These are phyloP conservation scores for Zelonia costaricensis DNA, from an alignment of 208 protist genomes.

Conservation along the genomic window DNA sequence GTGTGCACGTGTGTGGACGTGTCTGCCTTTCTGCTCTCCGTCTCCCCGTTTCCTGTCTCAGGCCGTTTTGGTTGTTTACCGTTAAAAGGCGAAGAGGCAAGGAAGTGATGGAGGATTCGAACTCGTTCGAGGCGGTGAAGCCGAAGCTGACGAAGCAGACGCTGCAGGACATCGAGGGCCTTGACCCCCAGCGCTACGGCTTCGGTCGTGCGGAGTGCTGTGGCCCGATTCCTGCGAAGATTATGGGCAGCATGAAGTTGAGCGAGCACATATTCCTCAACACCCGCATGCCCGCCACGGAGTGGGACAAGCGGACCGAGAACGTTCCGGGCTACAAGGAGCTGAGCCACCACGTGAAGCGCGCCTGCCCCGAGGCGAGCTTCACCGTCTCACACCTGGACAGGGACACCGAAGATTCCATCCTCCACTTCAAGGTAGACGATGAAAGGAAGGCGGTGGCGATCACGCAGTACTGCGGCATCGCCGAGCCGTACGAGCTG, in stretches of 20 bases:
- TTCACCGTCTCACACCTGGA: slow-evolving; percentile 44
- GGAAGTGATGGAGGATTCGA: slow-evolving; percentile 29
- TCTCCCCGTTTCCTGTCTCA: too few species aligned
- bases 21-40: not conserved
- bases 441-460: slow-evolving; percentile 35
- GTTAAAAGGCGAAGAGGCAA: too few species aligned
- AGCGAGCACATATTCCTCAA: slow-evolving; percentile 78
- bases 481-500: slow-evolving; percentile 42
- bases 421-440: slow-evolving; percentile 64
- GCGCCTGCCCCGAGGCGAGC: slow-evolving; percentile 36
- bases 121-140: slow-evolving; percentile 67
- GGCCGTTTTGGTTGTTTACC: too few species aligned
- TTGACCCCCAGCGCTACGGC: slow-evolving; percentile 72
- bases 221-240: slow-evolving; percentile 59
- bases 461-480: slow-evolving; percentile 61
- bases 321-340: slow-evolving; percentile 67
- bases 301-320: slow-evolving; percentile 67
- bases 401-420: slow-evolving; percentile 49
- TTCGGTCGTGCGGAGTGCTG: slow-evolving; percentile 90
- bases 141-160: slow-evolving; percentile 49
- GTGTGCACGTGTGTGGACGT: not conserved
- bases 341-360: slow-evolving; percentile 34
- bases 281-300: slow-evolving; percentile 49
- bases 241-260: slow-evolving; percentile 81
- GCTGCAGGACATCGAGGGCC: slow-evolving; percentile 86